Evolutionary conservation across 2,329 filamentous ascomycete species (phyloP).

Genomic region (Microcyclosporella mali): DNA sequence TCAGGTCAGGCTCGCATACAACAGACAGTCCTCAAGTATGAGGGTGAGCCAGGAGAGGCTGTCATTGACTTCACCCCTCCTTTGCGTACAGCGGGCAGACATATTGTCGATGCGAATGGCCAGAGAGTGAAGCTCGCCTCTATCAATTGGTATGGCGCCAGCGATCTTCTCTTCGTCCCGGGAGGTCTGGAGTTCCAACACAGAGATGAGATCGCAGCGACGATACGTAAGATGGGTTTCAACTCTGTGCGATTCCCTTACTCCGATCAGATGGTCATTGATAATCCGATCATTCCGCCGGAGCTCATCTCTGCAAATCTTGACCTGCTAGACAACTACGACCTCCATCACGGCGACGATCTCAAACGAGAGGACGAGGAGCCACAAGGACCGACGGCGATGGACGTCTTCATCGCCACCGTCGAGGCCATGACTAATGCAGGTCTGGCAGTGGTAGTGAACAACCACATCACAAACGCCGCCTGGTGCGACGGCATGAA

Average conservation of each 20-base stretch:
- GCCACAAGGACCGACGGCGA: conserved; percentile 42
- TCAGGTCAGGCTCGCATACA: conserved; percentile 15
- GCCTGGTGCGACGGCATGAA: conserved; percentile 65
- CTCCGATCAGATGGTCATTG: conserved; percentile 60
- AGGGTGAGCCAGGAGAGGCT: conserved; percentile 5
- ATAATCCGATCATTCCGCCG: conserved; percentile 51
- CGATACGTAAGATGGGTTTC: conserved; percentile 58
- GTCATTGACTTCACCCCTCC: conserved; percentile 46
- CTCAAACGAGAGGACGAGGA: conserved; percentile 8
- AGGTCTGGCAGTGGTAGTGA: conserved; percentile 59
- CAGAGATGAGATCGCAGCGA: conserved; percentile 53
- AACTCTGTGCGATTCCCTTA: conserved; percentile 66
- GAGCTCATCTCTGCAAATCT: conserved; percentile 53
- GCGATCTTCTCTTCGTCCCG: conserved; percentile 59
- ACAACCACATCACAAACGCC: conserved; percentile 65
- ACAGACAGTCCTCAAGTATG: conserved; percentile 8
- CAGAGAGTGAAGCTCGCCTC: conserved; percentile 57
- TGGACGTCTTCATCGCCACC: conserved; percentile 57
- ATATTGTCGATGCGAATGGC: conserved; percentile 54
- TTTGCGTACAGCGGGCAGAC: conserved; percentile 53
- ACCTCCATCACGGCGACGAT: conserved; percentile 9
- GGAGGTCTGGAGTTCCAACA: conserved; percentile 60
- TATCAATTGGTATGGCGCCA: conserved; percentile 67
- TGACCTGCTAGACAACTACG: conserved; percentile 44
- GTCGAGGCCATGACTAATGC: conserved; percentile 54